Conservation (phyloP, 2,329 filamentous ascomycete genomes). For the Chaetomiaceae sp. region DNA sequence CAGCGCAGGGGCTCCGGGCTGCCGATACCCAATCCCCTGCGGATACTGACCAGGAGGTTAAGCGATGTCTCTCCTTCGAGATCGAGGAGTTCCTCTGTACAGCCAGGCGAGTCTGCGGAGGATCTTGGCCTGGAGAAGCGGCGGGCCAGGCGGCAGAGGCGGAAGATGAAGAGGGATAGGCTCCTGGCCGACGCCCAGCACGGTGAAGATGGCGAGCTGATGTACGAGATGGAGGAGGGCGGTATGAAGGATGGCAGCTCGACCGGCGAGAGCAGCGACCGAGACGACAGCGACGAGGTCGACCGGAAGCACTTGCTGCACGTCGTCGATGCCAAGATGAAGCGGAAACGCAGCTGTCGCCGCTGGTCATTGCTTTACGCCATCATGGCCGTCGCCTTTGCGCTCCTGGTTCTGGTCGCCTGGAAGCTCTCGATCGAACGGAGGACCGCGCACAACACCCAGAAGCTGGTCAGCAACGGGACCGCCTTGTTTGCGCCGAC, state of each 20-base stretch:
- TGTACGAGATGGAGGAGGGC: constrained; percentile 90
- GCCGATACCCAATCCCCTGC: constrained; percentile 46
- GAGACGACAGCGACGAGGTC: constrained; percentile 56
- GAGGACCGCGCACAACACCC: constrained; percentile 23
- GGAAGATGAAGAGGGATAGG: constrained; percentile 50
- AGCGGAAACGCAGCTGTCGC: constrained; percentile 50
- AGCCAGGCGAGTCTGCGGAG: constrained; percentile 24
- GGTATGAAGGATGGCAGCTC: constrained; percentile 62
- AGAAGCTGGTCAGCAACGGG: constrained; percentile 63
- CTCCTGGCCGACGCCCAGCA: constrained; percentile 50
- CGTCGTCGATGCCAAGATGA: constrained; percentile 42
- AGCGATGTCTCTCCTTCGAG: constrained; percentile 25
- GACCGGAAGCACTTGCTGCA: constrained; percentile 50
- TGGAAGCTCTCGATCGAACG: constrained; percentile 54
- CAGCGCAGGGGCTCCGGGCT: constrained; percentile 48
- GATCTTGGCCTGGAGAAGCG: constrained; percentile 49
- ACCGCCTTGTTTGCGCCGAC: constrained; percentile 86
- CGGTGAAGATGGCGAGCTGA: constrained; percentile 69
- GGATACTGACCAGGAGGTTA: constrained; percentile 25
- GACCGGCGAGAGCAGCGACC: constrained; percentile 58
- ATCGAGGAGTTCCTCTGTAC: constrained; percentile 22
- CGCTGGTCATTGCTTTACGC: constrained; percentile 52
- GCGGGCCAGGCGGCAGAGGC: constrained; percentile 44
- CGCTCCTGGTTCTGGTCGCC: constrained; percentile 51
- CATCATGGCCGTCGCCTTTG: constrained; percentile 50